phyloP scores from a whole-genome alignment of 345 rosid species.

The Aquilaria malaccensis region DNA sequence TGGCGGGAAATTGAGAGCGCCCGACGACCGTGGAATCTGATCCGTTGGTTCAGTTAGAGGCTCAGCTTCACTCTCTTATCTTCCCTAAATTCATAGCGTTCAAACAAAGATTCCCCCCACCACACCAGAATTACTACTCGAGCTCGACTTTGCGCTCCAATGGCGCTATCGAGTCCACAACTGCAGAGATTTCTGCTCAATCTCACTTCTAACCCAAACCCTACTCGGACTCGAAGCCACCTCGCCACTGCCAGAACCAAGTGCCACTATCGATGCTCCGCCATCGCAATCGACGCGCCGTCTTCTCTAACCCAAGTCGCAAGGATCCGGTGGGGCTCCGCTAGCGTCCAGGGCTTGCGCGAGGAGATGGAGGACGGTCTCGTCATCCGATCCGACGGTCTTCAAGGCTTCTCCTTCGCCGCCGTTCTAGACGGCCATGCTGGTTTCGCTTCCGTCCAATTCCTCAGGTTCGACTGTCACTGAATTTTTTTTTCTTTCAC shows the following conservation, averaged over 20 bases:
- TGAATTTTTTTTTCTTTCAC: background rate
- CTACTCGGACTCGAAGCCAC: slow-evolving; percentile 14
- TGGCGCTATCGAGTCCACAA: slow-evolving; percentile 64
- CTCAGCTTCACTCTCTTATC: slow-evolving; percentile 29
- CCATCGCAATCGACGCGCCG: slow-evolving; percentile 77
- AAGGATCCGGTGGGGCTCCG: slow-evolving; percentile 70
- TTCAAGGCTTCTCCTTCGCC: slow-evolving; percentile 79
- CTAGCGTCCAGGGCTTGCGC: slow-evolving; percentile 69
- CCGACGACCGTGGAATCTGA: slow-evolving; percentile 7
- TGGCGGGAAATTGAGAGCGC: background rate
- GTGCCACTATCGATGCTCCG: slow-evolving; percentile 44
- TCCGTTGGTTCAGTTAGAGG: slow-evolving; percentile 40
- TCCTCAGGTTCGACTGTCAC: slow-evolving; percentile 44
- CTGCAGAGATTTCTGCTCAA: slow-evolving; percentile 48
- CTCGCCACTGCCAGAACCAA: slow-evolving; percentile 20
- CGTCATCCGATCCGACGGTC: slow-evolving; percentile 59
- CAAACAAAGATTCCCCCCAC: background rate
- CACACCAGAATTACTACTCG: slow-evolving; percentile 11
- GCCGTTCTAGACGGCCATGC: slow-evolving; percentile 93
- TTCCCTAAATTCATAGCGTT: slow-evolving; percentile 11
- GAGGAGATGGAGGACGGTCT: slow-evolving; percentile 91
- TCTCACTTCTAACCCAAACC: slow-evolving; percentile 13
- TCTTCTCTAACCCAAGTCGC: slow-evolving; percentile 50
- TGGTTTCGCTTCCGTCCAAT: slow-evolving; percentile 63
- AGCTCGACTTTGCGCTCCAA: slow-evolving; percentile 21